Conservation (phyloP, 495 filamentous ascomycete genomes). For the Daldinia childiae region DNA sequence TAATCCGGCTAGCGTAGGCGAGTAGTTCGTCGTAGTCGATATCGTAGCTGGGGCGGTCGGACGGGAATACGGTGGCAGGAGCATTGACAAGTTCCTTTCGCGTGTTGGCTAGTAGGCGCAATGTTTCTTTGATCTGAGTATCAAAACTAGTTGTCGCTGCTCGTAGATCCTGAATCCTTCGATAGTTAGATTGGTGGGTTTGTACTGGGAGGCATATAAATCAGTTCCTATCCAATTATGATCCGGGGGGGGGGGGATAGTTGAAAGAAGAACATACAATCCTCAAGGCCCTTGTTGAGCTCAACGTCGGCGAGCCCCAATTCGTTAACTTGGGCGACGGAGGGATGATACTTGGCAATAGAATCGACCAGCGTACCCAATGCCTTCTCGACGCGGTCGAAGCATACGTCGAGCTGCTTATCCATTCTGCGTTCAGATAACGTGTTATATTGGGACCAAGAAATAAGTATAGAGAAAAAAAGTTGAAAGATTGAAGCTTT, state of each 20-base stretch:
- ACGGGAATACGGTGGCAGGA: constrained; percentile 61
- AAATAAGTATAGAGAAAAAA: neutral
- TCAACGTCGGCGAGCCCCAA: constrained; percentile 74
- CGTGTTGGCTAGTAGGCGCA: constrained; percentile 68
- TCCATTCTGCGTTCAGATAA: constrained; percentile 59
- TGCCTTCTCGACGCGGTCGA: constrained; percentile 74
- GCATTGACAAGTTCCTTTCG: constrained; percentile 71
- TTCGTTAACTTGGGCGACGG: constrained; percentile 66
- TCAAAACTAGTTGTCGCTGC: constrained; percentile 67
- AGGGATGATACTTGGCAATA: constrained; percentile 80
- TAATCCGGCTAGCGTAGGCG: constrained; percentile 75
- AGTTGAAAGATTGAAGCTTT: constrained; percentile 7
- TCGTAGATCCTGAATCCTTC: constrained; percentile 69
- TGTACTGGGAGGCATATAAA: constrained; percentile 57
- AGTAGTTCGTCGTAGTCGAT: constrained; percentile 75
- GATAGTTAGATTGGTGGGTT: constrained; percentile 73
- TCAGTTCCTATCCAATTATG: neutral
- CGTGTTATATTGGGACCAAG: neutral
- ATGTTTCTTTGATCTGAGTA: constrained; percentile 66
- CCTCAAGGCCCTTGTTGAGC: constrained; percentile 66
- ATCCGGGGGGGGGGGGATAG: neutral
- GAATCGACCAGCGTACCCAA: constrained; percentile 75
- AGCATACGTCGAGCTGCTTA: constrained; percentile 64
- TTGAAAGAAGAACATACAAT: constrained; percentile 53
- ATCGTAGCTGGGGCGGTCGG: constrained; percentile 47